These are phyloP conservation scores for Botrytis tulipae DNA, from an alignment of 2,329 filamentous ascomycete genomes.

Conservation along the genomic window DNA sequence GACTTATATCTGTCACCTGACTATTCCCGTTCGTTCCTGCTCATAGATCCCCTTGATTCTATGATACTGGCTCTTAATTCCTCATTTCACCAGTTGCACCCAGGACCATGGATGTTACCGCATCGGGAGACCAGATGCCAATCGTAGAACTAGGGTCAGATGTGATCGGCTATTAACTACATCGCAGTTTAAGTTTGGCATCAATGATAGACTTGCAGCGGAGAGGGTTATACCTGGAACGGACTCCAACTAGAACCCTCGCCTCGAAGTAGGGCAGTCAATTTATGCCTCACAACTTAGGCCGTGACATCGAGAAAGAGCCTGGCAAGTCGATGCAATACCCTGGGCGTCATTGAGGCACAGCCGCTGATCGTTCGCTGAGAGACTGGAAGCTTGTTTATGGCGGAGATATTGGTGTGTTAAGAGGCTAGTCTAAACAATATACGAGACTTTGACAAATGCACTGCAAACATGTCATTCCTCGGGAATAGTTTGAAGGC, in stretches of 20 bases:
- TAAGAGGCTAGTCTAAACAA: background rate
- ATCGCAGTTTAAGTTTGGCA: background rate
- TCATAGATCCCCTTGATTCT: background rate
- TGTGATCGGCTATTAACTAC: background rate
- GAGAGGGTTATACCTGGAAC: background rate
- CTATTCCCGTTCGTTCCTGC: background rate
- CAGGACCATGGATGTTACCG: background rate
- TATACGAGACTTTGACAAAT: too few relatives aligned
- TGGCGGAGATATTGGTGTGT: background rate
- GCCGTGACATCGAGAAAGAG: background rate
- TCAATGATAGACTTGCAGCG: background rate
- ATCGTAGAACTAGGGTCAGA: background rate
- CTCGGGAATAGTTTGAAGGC: conserved; percentile 14
- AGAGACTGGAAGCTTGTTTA: background rate
- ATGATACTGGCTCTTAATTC: background rate
- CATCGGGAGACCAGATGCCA: background rate
- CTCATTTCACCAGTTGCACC: background rate
- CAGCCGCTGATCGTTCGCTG: background rate
- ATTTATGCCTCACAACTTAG: background rate
- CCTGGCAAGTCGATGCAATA: background rate
- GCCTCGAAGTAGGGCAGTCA: background rate
- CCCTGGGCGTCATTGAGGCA: background rate
- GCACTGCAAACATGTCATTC: background rate
- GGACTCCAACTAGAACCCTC: background rate
- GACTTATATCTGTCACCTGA: background rate